A percentile compares a stretch with the other conserved stretches of the same genome.
Evolutionary conservation across 768 basidiomycete species (phyloP).

Genomic region (Pilatotrama ljubarskyi): DNA sequence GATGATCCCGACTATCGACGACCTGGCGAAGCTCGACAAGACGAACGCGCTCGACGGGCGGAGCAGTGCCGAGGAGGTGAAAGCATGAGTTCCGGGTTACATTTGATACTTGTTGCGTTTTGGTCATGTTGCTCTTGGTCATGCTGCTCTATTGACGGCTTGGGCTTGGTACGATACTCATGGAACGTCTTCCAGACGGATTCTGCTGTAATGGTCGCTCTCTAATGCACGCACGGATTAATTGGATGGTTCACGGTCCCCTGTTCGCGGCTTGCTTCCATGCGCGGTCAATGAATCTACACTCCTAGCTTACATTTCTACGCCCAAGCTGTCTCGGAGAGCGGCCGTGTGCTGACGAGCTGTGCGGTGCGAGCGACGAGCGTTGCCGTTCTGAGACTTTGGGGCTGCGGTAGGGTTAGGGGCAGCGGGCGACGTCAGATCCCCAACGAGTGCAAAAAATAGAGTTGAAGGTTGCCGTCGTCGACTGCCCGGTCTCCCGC

Average conservation of each 20-base stretch:
- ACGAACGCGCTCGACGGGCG: too few relatives aligned
- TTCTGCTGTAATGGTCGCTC: too few relatives aligned
- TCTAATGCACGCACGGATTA: too few relatives aligned
- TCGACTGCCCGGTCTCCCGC: neutral
- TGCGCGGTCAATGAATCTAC: too few relatives aligned
- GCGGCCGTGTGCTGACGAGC: too few relatives aligned
- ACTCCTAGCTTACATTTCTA: too few relatives aligned
- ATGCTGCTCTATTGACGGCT: neutral
- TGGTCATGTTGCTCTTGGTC: neutral
- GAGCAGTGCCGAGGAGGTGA: neutral
- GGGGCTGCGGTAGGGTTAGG: conserved; percentile 8
- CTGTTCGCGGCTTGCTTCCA: too few relatives aligned
- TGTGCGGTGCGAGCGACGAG: neutral
- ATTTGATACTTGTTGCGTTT: neutral
- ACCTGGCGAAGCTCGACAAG: conserved; percentile 4
- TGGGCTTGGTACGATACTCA: neutral
- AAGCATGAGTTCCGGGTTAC: neutral
- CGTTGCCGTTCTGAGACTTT: conserved; percentile 1
- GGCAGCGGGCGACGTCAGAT: conserved; percentile 17
- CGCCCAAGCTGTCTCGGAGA: too few relatives aligned
- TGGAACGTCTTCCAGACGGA: too few relatives aligned
- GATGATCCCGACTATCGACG: conserved; percentile 40
- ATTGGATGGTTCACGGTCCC: too few relatives aligned
- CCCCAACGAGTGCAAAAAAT: conserved; percentile 15
- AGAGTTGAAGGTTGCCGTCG: neutral